Conservation (phyloP, 441 rosid genomes). For the Brassica hybrid region DNA sequence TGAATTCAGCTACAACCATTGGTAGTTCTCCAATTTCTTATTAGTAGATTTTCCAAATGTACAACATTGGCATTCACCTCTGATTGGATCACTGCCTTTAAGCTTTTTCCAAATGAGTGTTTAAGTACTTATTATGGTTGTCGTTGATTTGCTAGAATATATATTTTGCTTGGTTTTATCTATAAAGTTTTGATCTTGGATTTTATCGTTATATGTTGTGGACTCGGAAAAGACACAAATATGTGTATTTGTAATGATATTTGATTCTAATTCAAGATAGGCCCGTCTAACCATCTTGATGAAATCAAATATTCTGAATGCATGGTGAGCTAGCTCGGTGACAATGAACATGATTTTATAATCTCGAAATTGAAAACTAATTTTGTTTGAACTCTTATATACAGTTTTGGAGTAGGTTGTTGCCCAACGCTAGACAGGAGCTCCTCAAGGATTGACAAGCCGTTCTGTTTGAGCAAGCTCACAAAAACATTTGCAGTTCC, state of each 20-base stretch:
- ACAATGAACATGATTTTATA: not conserved
- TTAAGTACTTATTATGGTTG: not conserved
- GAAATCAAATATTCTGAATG: not conserved
- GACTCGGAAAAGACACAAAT: not conserved
- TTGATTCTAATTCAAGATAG: not conserved
- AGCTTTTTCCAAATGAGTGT: not conserved
- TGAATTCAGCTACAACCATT: not conserved
- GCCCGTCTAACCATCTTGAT: not conserved
- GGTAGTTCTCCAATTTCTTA: constrained; percentile 4
- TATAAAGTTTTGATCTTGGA: no score
- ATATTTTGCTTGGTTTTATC: not conserved
- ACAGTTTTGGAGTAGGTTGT: constrained; percentile 84
- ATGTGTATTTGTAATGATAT: not conserved
- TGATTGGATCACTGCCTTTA: not conserved
- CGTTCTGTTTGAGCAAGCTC: constrained; percentile 88
- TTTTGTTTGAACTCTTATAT: constrained; percentile 2
- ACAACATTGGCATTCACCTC: not conserved
- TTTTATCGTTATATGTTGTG: not conserved
- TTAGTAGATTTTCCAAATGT: not conserved
- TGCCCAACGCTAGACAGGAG: constrained; percentile 64
- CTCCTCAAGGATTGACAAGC: constrained; percentile 83
- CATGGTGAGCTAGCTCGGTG: not conserved
- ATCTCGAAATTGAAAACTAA: not conserved
- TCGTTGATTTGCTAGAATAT: no score
- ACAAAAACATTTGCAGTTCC: constrained; percentile 90